Conservation (phyloP, 176 grass and related monocot species). For the Panicum miliaceum region DNA sequence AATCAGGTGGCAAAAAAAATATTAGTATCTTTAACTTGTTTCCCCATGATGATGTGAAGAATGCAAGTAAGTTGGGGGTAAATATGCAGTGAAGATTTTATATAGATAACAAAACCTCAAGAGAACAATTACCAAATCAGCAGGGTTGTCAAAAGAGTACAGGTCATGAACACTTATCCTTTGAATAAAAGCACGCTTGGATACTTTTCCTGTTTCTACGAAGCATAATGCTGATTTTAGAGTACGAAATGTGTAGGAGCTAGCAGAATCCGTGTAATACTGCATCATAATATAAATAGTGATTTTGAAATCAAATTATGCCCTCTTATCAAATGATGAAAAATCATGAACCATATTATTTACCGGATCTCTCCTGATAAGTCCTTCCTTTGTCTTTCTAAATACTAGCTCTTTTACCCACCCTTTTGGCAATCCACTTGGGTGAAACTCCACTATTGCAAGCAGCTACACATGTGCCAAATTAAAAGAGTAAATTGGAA, state of each 20-base stretch:
- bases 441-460: conserved; percentile 46
- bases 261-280: conserved; percentile 54
- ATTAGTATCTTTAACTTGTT: neutral
- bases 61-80: neutral
- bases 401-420: conserved; percentile 48
- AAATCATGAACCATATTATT: neutral
- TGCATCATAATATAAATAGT: conserved; percentile 29
- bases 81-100: neutral
- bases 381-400: conserved; percentile 41
- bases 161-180: conserved; percentile 48
- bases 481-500: neutral
- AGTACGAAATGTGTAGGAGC: conserved; percentile 44
- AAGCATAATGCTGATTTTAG: conserved; percentile 41
- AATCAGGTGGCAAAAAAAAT: neutral
- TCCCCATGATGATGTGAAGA: neutral
- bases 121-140: conserved; percentile 45
- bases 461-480: conserved; percentile 38
- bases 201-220: conserved; percentile 43
- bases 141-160: conserved; percentile 49
- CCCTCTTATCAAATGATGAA: neutral
- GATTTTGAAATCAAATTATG: neutral
- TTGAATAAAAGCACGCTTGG: conserved; percentile 39
- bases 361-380: conserved; percentile 53
- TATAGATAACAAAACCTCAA: neutral
- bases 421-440: conserved; percentile 46